These are phyloP conservation scores for Trypanosoma grayi DNA, from an alignment of 208 protist species.

Conservation along the genomic window DNA sequence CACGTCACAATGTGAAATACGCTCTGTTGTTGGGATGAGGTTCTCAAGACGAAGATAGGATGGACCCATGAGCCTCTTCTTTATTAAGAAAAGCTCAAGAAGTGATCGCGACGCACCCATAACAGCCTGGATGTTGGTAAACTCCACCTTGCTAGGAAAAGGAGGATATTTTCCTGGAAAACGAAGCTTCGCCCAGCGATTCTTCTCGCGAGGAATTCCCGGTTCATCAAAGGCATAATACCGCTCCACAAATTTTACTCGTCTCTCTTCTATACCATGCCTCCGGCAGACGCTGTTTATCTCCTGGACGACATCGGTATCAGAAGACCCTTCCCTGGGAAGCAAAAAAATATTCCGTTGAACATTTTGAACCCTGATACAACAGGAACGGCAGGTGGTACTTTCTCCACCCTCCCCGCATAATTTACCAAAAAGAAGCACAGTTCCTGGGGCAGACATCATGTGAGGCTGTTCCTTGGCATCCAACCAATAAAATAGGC, in stretches of 20 bases:
- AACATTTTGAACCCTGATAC: conserved; percentile 81
- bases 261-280: conserved; percentile 68
- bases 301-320: conserved; percentile 78
- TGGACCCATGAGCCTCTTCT: conserved; percentile 94
- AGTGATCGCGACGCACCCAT: conserved; percentile 82
- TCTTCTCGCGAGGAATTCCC: conserved; percentile 73
- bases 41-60: conserved; percentile 78
- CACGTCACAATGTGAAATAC: conserved; percentile 80
- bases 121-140: conserved; percentile 71
- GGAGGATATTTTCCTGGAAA: conserved; percentile 78
- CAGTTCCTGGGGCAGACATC: conserved; percentile 65
- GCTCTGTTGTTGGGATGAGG: conserved; percentile 30
- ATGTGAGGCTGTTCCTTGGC: conserved; percentile 79
- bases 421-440: conserved; percentile 91
- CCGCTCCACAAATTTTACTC: conserved; percentile 87
- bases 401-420: conserved; percentile 33
- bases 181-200: conserved; percentile 87
- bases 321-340: conserved; percentile 48
- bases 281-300: conserved; percentile 71
- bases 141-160: conserved; percentile 33
- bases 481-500: conserved; percentile 77
- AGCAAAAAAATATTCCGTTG: conserved; percentile 76
- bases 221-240: conserved; percentile 93
- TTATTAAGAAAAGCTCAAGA: conserved; percentile 94
- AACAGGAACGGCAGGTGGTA: conserved; percentile 60